Conservation (phyloP, 768 basidiomycete genomes). For the Termitomyces titanicus region DNA sequence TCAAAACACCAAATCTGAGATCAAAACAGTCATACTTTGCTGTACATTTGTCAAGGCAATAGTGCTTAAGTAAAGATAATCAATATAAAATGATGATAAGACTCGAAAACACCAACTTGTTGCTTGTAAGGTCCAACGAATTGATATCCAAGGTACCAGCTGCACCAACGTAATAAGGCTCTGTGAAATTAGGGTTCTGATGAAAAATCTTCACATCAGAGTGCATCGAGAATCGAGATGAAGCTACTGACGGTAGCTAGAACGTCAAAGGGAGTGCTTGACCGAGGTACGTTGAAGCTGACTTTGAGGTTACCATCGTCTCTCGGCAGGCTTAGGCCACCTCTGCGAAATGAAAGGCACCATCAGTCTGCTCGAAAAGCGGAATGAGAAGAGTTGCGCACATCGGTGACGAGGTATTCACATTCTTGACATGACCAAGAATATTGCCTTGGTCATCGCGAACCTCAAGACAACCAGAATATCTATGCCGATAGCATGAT, state of each 20-base stretch:
- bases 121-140: slow-evolving; percentile 10
- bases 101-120: slow-evolving; percentile 16
- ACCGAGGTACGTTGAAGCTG: slow-evolving; percentile 23
- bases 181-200: slow-evolving; percentile 37
- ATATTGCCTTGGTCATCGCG: slow-evolving; percentile 24
- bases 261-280: slow-evolving; percentile 28
- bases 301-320: slow-evolving; percentile 29
- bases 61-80: slow-evolving; percentile 19
- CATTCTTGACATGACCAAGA: slow-evolving; percentile 32
- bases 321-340: slow-evolving; percentile 30
- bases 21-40: slow-evolving; percentile 24
- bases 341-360: slow-evolving; percentile 17
- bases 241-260: slow-evolving; percentile 29
- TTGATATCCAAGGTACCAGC: slow-evolving; percentile 15
- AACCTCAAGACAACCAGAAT: slow-evolving; percentile 34
- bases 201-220: not conserved
- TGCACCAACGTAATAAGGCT: slow-evolving; percentile 37
- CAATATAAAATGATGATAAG: not conserved
- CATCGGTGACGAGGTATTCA: slow-evolving; percentile 24
- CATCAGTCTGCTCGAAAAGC: not conserved
- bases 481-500: slow-evolving; percentile 14
- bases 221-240: not conserved
- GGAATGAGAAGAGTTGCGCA: slow-evolving; percentile 6
- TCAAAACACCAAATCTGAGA: not conserved
- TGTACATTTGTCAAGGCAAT: slow-evolving; percentile 33